These are phyloP conservation scores for Hibiscus tridactylites DNA, from an alignment of 345 rosid genomes.

Conservation along the genomic window DNA sequence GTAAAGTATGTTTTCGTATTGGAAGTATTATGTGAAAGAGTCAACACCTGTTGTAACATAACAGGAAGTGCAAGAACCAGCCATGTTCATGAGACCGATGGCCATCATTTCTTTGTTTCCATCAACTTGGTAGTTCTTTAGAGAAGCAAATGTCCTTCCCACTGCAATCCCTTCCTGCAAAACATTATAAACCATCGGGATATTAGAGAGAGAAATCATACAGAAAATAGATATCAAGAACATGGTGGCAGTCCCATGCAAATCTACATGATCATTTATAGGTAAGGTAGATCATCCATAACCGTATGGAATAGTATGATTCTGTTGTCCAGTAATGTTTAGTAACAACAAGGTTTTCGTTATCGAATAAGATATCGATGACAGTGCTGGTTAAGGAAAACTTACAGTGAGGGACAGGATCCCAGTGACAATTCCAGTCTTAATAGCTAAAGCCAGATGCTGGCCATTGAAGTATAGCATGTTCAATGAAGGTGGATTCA, in stretches of 20 bases:
- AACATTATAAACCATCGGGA: background rate
- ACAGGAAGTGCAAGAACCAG: conserved; percentile 91
- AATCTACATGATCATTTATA: background rate
- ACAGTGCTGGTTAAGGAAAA: background rate
- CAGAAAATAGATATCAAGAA: background rate
- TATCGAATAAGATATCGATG: background rate
- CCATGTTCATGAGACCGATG: conserved; percentile 90
- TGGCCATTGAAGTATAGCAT: conserved; percentile 58
- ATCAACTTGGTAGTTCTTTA: conserved; percentile 82
- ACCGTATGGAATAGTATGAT: background rate
- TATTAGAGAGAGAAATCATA: background rate
- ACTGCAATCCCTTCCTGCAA: conserved; percentile 97
- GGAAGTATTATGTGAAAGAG: background rate
- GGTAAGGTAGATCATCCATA: background rate
- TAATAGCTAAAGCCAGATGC: conserved; percentile 60
- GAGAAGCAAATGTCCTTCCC: conserved; percentile 89
- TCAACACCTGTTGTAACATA: conserved; percentile 72
- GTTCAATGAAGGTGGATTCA: conserved; percentile 88
- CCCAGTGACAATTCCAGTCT: conserved; percentile 86
- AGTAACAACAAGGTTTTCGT: background rate
- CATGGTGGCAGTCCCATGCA: background rate
- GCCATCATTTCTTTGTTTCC: conserved; percentile 99
- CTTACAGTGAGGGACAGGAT: conserved; percentile 86
- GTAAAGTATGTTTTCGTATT: background rate
- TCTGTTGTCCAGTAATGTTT: background rate